These are phyloP conservation scores for Kwoniella sp. DNA, from an alignment of 768 basidiomycete genomes.

Conservation along the genomic window DNA sequence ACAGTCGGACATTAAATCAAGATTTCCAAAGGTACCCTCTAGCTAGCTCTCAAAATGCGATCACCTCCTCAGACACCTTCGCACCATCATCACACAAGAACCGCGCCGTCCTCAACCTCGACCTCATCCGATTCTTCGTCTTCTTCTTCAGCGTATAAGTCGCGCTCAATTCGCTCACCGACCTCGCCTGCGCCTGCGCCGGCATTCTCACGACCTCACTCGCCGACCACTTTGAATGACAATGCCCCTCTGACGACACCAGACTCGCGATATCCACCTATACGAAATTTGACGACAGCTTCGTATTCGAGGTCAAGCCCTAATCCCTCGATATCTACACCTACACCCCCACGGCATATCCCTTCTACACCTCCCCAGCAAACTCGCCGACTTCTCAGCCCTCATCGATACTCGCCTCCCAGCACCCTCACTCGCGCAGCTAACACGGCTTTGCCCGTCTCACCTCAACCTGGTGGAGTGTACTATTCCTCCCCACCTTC, in stretches of 20 bases:
- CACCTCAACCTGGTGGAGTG: constrained; percentile 19
- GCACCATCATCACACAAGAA: constrained; percentile 3
- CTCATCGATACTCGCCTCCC: neutral
- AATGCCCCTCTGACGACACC: constrained; percentile 4
- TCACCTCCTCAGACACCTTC: neutral
- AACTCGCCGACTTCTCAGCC: neutral
- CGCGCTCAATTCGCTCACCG: neutral
- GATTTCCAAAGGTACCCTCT: constrained; percentile 1
- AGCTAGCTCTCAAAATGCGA: neutral
- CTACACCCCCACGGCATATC: constrained; percentile 2
- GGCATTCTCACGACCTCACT: constrained; percentile 29
- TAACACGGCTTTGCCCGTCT: constrained; percentile 36
- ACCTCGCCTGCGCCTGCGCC: constrained; percentile 20
- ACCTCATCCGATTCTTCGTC: neutral
- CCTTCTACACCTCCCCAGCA: constrained; percentile 21
- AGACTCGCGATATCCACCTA: constrained; percentile 30
- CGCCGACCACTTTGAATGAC: constrained; percentile 5
- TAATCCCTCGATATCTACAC: neutral
- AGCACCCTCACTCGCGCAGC: constrained; percentile 28
- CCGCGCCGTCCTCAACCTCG: neutral
- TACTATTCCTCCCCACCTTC: constrained; percentile 20
- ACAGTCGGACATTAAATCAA: neutral
- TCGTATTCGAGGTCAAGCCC: neutral
- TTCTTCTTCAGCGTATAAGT: neutral
- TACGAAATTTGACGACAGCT: constrained; percentile 14